phyloP scores from a whole-genome alignment of 345 rosid genomes.

The Raphanus sativus region DNA sequence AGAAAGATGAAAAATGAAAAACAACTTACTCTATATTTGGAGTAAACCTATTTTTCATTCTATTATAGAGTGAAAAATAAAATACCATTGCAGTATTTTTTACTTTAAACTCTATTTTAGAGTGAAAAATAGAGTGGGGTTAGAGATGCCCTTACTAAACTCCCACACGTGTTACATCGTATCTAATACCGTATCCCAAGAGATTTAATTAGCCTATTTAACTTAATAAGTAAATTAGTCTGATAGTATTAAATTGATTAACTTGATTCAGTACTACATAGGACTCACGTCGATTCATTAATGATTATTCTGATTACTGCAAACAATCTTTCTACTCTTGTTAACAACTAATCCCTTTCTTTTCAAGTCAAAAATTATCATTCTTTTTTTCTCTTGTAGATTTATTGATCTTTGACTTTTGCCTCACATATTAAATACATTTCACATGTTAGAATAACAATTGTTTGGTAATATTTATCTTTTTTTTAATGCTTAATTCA shows the following conservation, averaged over 20 bases:
- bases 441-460: conserved; percentile 13
- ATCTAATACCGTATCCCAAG: conserved; percentile 25
- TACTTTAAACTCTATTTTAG: too few relatives aligned
- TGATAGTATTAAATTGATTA: conserved; percentile 11
- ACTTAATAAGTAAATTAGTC: conserved; percentile 17
- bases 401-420: conserved; percentile 32
- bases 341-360: conserved; percentile 24
- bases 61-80: too few relatives aligned
- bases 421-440: conserved; percentile 13
- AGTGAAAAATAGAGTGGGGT: too few relatives aligned
- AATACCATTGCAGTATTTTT: too few relatives aligned
- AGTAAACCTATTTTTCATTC: too few relatives aligned
- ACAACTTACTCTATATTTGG: too few relatives aligned
- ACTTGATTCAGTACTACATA: conserved; percentile 22
- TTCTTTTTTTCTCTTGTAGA: not conserved
- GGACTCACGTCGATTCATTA: conserved; percentile 27
- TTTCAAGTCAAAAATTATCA: conserved; percentile 22
- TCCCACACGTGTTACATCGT: conserved; percentile 18
- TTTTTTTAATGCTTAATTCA: not conserved
- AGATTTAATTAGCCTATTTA: conserved; percentile 28
- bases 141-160: too few relatives aligned
- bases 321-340: conserved; percentile 3
- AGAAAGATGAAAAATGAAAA: too few relatives aligned
- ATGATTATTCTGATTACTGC: conserved; percentile 9
- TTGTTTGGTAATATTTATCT: conserved; percentile 19